phyloP scores from a whole-genome alignment of 768 basidiomycete genomes.

The Tylopilus balloui region DNA sequence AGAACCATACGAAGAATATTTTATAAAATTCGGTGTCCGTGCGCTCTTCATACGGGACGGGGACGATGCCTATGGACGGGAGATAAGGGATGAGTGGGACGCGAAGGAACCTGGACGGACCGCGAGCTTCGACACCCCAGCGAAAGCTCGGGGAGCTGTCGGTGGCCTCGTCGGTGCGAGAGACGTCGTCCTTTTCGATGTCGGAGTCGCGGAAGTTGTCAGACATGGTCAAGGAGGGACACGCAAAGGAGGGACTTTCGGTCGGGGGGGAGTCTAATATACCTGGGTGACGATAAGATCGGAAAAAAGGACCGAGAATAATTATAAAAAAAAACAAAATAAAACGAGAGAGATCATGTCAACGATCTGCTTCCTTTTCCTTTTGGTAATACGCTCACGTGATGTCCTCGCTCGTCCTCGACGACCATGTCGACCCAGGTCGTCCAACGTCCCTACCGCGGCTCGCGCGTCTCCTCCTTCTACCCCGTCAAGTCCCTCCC shows the following conservation, averaged over 20 bases:
- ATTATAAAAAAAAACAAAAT: background rate
- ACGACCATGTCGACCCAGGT: constrained; percentile 17
- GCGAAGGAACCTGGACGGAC: constrained; percentile 4
- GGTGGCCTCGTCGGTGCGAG: constrained; percentile 6
- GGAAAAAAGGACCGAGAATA: constrained; percentile 2
- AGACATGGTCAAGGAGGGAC: constrained; percentile 21
- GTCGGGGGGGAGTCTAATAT: constrained; percentile 11
- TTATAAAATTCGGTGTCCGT: constrained; percentile 58
- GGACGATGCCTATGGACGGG: constrained; percentile 42
- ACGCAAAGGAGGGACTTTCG: constrained; percentile 4
- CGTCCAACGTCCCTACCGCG: constrained; percentile 66
- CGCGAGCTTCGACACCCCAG: constrained; percentile 33
- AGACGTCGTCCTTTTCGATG: constrained; percentile 28
- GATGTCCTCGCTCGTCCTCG: background rate
- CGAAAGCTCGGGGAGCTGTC: constrained; percentile 15
- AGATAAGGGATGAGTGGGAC: background rate
- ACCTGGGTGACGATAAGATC: background rate
- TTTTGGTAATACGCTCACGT: constrained; percentile 14
- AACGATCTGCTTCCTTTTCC: background rate
- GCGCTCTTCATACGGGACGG: constrained; percentile 46
- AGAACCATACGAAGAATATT: constrained; percentile 70
- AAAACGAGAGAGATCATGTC: constrained; percentile 1
- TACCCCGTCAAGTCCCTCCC: constrained; percentile 73
- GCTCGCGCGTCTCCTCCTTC: constrained; percentile 74
- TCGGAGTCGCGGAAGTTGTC: constrained; percentile 19